Evolutionary conservation across 1,139 yeast genomes (phyloP), one percentile per base, ranked within the genome.

Genomic region (Suhomyces coccinellae): DNA sequence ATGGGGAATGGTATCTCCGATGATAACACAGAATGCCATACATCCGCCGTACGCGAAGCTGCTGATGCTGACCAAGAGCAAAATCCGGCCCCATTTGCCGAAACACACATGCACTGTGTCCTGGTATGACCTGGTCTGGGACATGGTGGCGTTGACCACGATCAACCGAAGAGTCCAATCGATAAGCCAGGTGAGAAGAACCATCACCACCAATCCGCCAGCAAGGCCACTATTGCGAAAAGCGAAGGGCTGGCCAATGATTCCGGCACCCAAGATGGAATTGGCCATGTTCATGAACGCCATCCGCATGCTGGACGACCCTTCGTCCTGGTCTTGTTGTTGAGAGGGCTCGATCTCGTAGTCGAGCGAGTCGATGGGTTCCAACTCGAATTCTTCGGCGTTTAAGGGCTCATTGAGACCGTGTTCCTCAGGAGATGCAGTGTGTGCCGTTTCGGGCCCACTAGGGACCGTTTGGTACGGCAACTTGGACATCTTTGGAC

Each of bases 281-380:
- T 91, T 91, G 17, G 97, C 95, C 96, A 91, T 90, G 64, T 91
- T 91, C 95, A 91, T 87, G 58, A 91, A 90, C 11, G 97, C 97
- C 90, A 87, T 86, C 50, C 78, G 78, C 77, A 90, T 75, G 50
- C 70, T 76, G n/a, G 80, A 70, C 38, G 74, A 62, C 4, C 76
- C 55, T 16, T 45, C 54, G 11, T 46, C 50, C 5, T 45, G 43
- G 16, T 46, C 50, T 9, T 42, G 43, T 8, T 40, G 20, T 11
- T 37, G 50, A 7, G 41, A 15, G 15, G 38, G 36, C 11, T 20
- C 40, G 3, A 32, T 26, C 34, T 48, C 52, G 22, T 43, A 49
- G 46, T 54, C 57, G 33, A 47, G 50, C 13, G 53, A 52, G 6
- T 53, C 57, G 32, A 44, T 11, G 24, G 40, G 35, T n/a, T 41